phyloP scores from a whole-genome alignment of 768 basidiomycete species.

The Hydnomerulius pinastri region DNA sequence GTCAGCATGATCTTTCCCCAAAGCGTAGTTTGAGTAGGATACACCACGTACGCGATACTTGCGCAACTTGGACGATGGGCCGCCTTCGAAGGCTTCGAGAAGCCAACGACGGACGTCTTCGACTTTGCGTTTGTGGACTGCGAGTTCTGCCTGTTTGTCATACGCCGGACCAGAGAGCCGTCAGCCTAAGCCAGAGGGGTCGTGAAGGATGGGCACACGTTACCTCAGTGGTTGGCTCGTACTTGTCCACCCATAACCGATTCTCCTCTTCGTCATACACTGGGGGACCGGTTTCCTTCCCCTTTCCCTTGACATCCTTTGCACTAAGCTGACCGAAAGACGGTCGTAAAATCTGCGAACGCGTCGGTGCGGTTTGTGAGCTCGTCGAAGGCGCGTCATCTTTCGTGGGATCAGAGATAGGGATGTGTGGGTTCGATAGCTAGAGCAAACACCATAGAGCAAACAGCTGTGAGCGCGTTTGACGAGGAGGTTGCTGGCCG shows the following conservation, averaged over 20 bases:
- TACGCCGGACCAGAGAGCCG: too few relatives aligned
- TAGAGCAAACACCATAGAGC: not conserved
- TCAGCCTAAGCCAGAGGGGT: too few relatives aligned
- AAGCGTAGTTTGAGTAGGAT: not conserved
- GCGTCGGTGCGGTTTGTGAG: conserved; percentile 1
- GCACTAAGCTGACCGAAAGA: not conserved
- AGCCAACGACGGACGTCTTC: conserved; percentile 79
- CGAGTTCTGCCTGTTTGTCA: conserved; percentile 72
- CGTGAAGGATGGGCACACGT: conserved; percentile 2
- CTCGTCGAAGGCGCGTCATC: conserved; percentile 11
- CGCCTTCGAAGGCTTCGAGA: conserved; percentile 67
- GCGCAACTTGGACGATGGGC: conserved; percentile 58
- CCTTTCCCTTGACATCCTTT: conserved; percentile 27
- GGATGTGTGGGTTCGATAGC: conserved; percentile 25
- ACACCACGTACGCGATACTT: conserved; percentile 69
- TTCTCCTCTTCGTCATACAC: conserved; percentile 31
- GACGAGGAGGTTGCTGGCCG: conserved; percentile 5
- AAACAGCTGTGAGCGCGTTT: not conserved
- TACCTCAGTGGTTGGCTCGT: conserved; percentile 62
- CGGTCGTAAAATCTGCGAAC: conserved; percentile 1
- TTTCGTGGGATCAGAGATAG: conserved; percentile 22
- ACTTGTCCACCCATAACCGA: conserved; percentile 62
- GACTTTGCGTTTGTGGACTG: conserved; percentile 79
- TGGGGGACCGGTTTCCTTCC: conserved; percentile 6
- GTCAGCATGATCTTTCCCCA: not conserved